Conservation (phyloP, 306 rosid species). For the Rosa chinensis region DNA sequence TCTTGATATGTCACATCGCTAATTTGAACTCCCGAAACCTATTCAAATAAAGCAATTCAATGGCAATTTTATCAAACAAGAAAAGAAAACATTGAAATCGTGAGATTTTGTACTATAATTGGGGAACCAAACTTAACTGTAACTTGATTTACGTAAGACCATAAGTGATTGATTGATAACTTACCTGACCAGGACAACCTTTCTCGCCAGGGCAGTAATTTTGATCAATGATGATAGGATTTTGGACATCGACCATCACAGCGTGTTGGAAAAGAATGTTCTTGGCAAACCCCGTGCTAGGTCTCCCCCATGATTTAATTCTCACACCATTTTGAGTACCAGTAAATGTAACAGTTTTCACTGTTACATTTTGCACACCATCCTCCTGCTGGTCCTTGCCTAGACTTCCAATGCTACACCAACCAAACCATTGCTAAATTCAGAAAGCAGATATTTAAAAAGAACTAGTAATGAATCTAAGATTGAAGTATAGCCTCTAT, state of each 20-base stretch:
- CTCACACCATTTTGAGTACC: constrained; percentile 54
- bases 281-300: constrained; percentile 46
- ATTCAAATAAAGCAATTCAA: neutral
- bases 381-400: constrained; percentile 39
- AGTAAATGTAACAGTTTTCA: constrained; percentile 23
- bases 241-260: constrained; percentile 38
- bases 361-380: constrained; percentile 62
- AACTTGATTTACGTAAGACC: no score
- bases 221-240: constrained; percentile 54
- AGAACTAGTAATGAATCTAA: neutral
- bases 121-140: neutral
- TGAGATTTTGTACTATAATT: neutral
- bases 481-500: neutral
- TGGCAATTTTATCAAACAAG: neutral
- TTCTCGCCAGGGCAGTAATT: constrained; percentile 43
- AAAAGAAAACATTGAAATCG: neutral
- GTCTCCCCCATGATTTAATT: constrained; percentile 60
- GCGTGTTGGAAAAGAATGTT: constrained; percentile 40
- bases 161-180: neutral
- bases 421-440: constrained; percentile 1
- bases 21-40: constrained; percentile 31
- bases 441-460: neutral
- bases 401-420: constrained; percentile 53
- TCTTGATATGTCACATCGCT: constrained; percentile 26
- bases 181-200: constrained; percentile 45